A percentile compares a stretch with the other conserved stretches of the same genome.
phyloP scores from a whole-genome alignment of 306 rosid genomes.

The Mucuna pruriens region DNA sequence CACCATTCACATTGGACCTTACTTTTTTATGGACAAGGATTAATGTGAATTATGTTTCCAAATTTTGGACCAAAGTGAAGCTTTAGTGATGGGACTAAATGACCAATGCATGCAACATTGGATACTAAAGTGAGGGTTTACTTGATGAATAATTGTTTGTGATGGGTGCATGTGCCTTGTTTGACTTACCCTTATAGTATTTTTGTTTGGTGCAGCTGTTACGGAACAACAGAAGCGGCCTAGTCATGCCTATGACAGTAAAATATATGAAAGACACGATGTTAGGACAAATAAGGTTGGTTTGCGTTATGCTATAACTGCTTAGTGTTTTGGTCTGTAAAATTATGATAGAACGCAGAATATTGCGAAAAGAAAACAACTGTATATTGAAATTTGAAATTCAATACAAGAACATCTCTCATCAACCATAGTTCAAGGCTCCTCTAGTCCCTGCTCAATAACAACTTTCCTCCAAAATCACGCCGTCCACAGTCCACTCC shows the following conservation, averaged over 20 bases:
- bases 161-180: slow-evolving; percentile 3
- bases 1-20: not conserved
- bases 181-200: slow-evolving; percentile 42
- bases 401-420: not conserved
- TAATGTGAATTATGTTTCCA: not conserved
- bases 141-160: slow-evolving; percentile 1
- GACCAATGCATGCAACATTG: not conserved
- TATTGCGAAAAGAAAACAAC: not conserved
- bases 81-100: not conserved
- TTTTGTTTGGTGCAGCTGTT: slow-evolving; percentile 54
- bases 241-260: slow-evolving; percentile 63
- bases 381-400: not conserved
- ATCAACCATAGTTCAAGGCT: not conserved
- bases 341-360: not conserved
- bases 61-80: not conserved
- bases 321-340: slow-evolving; percentile 29
- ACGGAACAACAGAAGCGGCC: slow-evolving; percentile 84
- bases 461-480: not conserved
- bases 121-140: not conserved
- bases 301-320: slow-evolving; percentile 36
- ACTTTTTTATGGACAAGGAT: not conserved
- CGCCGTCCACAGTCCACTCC: not conserved
- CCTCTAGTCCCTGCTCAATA: not conserved
- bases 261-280: slow-evolving; percentile 74
- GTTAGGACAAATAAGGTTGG: slow-evolving; percentile 78